Evolutionary conservation across 192 early-diverging fungal species (phyloP), one percentile per base, ranked within the genome.

Genomic region (Backusella australiensis): DNA sequence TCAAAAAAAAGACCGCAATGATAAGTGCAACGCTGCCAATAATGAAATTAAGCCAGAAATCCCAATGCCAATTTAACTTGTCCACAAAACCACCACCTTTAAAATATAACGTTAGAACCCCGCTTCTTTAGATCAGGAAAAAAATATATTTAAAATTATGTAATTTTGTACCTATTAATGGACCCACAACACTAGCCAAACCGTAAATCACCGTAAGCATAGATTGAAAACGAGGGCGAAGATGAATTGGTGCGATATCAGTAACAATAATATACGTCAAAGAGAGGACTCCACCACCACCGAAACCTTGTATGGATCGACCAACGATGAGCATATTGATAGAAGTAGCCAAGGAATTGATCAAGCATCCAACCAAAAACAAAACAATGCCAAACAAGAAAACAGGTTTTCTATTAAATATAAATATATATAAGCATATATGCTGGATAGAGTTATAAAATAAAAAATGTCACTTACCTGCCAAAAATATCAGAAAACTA

Each of bases 21-120:
- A 69, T n/a, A 34, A 73, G 32, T 32, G 75, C 71, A 42, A 74
- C 9, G 14, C 35, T 32, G 4, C 69, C 69, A 11, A 80, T n/a
- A 72, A 76, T 80, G 17, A 75, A 68, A 63, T 75, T 80, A 14
- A 80, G 29, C 79, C 85, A 93, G 78, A 93, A 94, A 26, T 84
- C 87, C 91, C 91, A 93, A 19, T 89, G 86, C 92, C 92, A 94
- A 6, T 84, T 86, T 23, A 86, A 69, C 56, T 89, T 82, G 42
- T 94, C 91, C 0, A 88, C 82, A 69, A 94, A 93, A 7, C 87
- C 86, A 34, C 93, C 93, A 59, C 93, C 93, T 32, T 90, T n/a
- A 41, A 34, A 49, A 9, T 15, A 23, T 46, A 49, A 56, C 19
- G 23, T 49, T 23, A 59, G 26, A 63, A 63, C 56, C 26, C 56